Percentiles rank a stretch among this genome's conserved stretches.
Evolutionary conservation across 768 basidiomycete genomes (phyloP).

Genomic region (Collybia mongolica): DNA sequence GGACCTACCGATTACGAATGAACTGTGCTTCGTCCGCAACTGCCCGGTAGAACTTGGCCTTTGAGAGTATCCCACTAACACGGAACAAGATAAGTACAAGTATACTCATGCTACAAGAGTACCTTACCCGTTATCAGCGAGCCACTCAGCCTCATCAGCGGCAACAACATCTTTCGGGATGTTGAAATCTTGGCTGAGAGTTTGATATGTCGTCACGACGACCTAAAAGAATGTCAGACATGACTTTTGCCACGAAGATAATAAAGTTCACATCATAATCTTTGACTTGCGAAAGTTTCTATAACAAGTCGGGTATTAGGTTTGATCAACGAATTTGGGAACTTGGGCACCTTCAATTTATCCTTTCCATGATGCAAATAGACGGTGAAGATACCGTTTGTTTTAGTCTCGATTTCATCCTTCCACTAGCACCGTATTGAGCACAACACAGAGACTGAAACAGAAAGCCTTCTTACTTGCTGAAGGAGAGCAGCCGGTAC

Average conservation of each 20-base stretch:
- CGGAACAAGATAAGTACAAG: neutral
- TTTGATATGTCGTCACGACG: conserved; percentile 78
- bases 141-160: conserved; percentile 47
- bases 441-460: neutral
- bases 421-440: conserved; percentile 49
- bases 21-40: conserved; percentile 81
- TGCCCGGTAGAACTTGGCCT: conserved; percentile 64
- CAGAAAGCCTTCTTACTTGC: conserved; percentile 41
- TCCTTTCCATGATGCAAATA: conserved; percentile 74
- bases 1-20: conserved; percentile 59
- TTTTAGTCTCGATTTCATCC: conserved; percentile 69
- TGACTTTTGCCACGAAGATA: neutral
- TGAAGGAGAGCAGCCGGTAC: conserved; percentile 74
- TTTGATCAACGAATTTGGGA: too few relatives aligned
- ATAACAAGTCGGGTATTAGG: neutral
- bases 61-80: conserved; percentile 57
- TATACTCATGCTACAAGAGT: neutral
- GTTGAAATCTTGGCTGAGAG: conserved; percentile 57
- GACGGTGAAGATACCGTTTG: conserved; percentile 58
- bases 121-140: conserved; percentile 47
- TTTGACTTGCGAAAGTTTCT: conserved; percentile 47
- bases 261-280: conserved; percentile 45
- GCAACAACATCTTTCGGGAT: conserved; percentile 47
- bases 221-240: conserved; percentile 36
- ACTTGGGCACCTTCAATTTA: conserved; percentile 47